A percentile compares a stretch with the other conserved stretches of the same genome.
phyloP scores from a whole-genome alignment of 805 yeast genomes.

The Metschnikowia gruessii region DNA sequence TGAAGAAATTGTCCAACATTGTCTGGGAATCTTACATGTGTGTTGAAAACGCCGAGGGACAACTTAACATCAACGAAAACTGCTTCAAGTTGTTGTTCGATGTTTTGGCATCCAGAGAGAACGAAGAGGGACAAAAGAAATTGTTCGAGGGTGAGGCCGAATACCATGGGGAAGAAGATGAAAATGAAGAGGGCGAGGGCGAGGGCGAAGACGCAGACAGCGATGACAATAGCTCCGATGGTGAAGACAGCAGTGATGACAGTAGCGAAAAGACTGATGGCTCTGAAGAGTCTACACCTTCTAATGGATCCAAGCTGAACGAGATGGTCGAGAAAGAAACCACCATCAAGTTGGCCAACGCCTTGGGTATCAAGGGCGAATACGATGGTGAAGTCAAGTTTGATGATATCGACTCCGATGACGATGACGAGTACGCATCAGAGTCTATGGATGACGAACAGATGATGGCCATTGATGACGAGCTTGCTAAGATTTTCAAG shows the following conservation, averaged over 20 bases:
- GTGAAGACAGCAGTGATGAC: constrained; percentile 9
- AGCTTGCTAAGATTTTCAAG: constrained; percentile 76
- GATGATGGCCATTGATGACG: constrained; percentile 91
- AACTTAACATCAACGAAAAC: constrained; percentile 27
- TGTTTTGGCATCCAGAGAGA: constrained; percentile 58
- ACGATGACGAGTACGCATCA: constrained; percentile 55
- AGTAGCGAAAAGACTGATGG: constrained; percentile 9
- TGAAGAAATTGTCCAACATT: constrained; percentile 36
- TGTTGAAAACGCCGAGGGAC: constrained; percentile 26
- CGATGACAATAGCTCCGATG: constrained; percentile 5
- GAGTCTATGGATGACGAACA: constrained; percentile 90
- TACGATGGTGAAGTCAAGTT: constrained; percentile 45
- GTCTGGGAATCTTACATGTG: constrained; percentile 44
- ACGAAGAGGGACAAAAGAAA: constrained; percentile 72
- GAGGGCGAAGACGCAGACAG: constrained; percentile 12
- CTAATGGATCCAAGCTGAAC: constrained; percentile 7
- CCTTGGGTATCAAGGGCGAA: constrained; percentile 58
- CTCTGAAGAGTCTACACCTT: constrained; percentile 16
- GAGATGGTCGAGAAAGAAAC: constrained; percentile 42
- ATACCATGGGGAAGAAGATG: constrained; percentile 22
- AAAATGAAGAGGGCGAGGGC: background rate
- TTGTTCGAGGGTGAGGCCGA: constrained; percentile 63
- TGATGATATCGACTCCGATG: constrained; percentile 42
- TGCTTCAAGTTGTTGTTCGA: constrained; percentile 37
- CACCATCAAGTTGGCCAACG: constrained; percentile 63